Percentiles rank a stretch among this genome's conserved stretches.
These are phyloP conservation scores for Aspergillus texensis DNA, from an alignment of 2,329 filamentous ascomycete genomes.

Conservation along the genomic window DNA sequence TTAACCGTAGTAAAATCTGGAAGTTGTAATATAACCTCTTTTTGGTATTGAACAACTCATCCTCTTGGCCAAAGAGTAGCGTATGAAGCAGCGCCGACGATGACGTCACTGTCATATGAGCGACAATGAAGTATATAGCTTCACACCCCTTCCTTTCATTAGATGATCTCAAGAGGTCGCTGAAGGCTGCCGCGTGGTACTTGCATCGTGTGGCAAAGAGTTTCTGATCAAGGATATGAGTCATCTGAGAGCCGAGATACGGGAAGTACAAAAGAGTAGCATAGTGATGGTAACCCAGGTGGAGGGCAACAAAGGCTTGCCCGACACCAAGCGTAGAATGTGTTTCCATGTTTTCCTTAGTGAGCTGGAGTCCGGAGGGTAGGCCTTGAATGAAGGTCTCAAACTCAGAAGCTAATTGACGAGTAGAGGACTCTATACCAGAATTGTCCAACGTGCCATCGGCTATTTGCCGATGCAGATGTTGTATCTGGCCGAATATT, in stretches of 20 bases:
- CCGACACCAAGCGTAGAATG: slow-evolving; percentile 31
- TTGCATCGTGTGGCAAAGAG: slow-evolving; percentile 3
- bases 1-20: slow-evolving; percentile 4
- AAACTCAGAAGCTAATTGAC: neutral
- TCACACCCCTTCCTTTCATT: slow-evolving; percentile 27
- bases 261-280: slow-evolving; percentile 42
- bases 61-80: slow-evolving; percentile 32
- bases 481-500: slow-evolving; percentile 37
- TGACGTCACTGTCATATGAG: slow-evolving; percentile 40
- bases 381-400: neutral
- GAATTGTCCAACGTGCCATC: slow-evolving; percentile 10
- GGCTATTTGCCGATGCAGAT: slow-evolving; percentile 34
- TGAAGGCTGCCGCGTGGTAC: slow-evolving; percentile 3
- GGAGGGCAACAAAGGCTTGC: slow-evolving; percentile 39
- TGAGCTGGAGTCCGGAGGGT: neutral
- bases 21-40: slow-evolving; percentile 2
- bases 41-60: slow-evolving; percentile 11
- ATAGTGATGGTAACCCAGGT: slow-evolving; percentile 44
- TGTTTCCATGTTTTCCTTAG: slow-evolving; percentile 2
- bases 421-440: neutral
- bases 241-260: slow-evolving; percentile 34
- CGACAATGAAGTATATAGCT: slow-evolving; percentile 36
- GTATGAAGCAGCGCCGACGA: slow-evolving; percentile 40
- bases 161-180: slow-evolving; percentile 17
- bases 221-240: neutral